Evolutionary conservation across 257 asterid species (phyloP).

Genomic region (Galeopsis tetrahit): DNA sequence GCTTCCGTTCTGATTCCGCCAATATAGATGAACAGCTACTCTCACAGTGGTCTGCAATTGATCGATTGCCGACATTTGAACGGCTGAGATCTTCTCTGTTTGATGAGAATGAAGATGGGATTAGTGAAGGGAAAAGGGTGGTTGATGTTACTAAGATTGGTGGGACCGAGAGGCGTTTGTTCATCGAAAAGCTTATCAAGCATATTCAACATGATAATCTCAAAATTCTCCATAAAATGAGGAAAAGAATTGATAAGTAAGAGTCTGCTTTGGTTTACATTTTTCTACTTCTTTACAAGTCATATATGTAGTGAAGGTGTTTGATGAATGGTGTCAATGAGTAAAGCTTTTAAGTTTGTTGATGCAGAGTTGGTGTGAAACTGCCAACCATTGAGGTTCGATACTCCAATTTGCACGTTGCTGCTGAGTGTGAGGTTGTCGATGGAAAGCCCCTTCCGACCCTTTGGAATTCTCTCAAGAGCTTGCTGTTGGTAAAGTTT

Average conservation of each 20-base stretch:
- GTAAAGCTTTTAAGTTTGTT: background rate
- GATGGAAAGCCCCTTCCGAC: slow-evolving; percentile 79
- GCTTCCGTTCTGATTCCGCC: slow-evolving; percentile 36
- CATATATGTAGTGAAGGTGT: background rate
- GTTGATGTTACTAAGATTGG: slow-evolving; percentile 56
- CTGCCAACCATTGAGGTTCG: slow-evolving; percentile 68
- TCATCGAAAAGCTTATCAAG: slow-evolving; percentile 52
- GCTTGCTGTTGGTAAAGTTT: slow-evolving; percentile 45
- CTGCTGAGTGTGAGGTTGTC: slow-evolving; percentile 74
- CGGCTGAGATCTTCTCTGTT: slow-evolving; percentile 51
- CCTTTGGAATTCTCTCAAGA: slow-evolving; percentile 72
- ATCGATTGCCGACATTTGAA: slow-evolving; percentile 47
- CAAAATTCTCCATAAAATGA: slow-evolving; percentile 46
- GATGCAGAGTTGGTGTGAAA: slow-evolving; percentile 63
- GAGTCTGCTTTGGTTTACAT: background rate
- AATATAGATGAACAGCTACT: slow-evolving; percentile 40
- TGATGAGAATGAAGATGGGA: slow-evolving; percentile 28
- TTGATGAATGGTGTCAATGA: background rate
- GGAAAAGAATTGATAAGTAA: slow-evolving; percentile 54
- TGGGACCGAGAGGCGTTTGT: slow-evolving; percentile 45
- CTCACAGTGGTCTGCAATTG: slow-evolving; percentile 47
- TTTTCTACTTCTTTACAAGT: background rate
- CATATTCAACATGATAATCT: slow-evolving; percentile 56
- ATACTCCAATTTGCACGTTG: slow-evolving; percentile 49
- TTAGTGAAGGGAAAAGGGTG: slow-evolving; percentile 33